Evolutionary conservation across 2,329 filamentous ascomycete genomes (phyloP).

Genomic region (Fusarium guadeloupense): DNA sequence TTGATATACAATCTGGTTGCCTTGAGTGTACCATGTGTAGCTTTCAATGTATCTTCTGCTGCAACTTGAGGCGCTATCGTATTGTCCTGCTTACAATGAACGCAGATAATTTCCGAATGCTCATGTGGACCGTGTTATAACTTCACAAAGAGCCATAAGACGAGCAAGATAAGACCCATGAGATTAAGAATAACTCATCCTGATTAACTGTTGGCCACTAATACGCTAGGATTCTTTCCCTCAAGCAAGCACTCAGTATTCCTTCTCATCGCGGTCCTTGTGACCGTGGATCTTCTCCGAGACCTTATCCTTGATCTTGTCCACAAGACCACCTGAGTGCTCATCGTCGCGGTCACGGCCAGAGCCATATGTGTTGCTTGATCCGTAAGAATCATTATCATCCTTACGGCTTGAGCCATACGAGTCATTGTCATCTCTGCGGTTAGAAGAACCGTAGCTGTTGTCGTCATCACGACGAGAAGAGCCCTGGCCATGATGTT

Average conservation of each 20-base stretch:
- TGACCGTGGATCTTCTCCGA: conserved; percentile 58
- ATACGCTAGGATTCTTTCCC: conserved; percentile 8
- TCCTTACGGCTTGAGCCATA: conserved; percentile 2
- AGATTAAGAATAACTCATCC: conserved; percentile 12
- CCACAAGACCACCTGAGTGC: conserved; percentile 57
- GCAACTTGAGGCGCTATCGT: too few relatives aligned
- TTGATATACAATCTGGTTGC: too few relatives aligned
- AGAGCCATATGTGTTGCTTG: background rate
- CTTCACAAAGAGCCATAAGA: too few relatives aligned
- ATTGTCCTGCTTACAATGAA: too few relatives aligned
- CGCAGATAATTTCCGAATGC: too few relatives aligned
- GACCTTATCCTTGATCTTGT: conserved; percentile 68
- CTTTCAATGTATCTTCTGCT: too few relatives aligned
- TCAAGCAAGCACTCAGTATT: conserved; percentile 32
- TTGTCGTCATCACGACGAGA: conserved; percentile 3
- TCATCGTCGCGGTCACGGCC: conserved; percentile 26
- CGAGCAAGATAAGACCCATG: too few relatives aligned
- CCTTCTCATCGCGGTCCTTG: conserved; percentile 45
- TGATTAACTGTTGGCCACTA: conserved; percentile 1
- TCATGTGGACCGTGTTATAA: too few relatives aligned
- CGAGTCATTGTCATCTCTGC: background rate
- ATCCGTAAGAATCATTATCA: conserved; percentile 14
- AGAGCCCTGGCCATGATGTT: background rate
- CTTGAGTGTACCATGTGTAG: too few relatives aligned
- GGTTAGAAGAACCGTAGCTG: background rate